Base-by-base conservation (phyloP, 192 early-diverging fungal species). In the Coemansia sp. region DNA sequence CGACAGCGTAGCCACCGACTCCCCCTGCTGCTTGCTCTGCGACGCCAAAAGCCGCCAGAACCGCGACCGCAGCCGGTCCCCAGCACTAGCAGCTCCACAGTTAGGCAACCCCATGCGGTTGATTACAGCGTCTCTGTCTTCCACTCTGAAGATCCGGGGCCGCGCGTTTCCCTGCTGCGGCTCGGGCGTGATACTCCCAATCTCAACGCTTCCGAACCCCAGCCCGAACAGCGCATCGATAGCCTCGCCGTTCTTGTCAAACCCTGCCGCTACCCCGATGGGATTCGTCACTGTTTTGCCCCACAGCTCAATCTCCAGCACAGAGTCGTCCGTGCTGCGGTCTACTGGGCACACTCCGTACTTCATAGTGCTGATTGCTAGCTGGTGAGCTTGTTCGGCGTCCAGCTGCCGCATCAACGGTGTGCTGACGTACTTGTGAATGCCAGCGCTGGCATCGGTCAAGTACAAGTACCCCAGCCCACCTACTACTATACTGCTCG, bases 51-150 rank as follows among this genome's bases (percentile, higher is more conserved):
- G 83, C n/a, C 86, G 79, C 83, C 89, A 85, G 71, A 93, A 83
- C 38, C 94, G 86, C 56, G 86, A 74, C 33, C 84, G 82, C n/a
- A 96, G 83, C 26, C 92, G 87, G 8, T 85, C 68, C 21, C 68
- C 83, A 24, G 89, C 89, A 13, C 48, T 74, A 13, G 70, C 81
- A 63, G 88, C 87, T 14, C 95, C 95, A 34, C 89, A 90, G 59
- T 89, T 91, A 79, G 94, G 94, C 83, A 95, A 87, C 8, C 95
- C 94, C 73, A 94, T 94, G 36, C 95, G 88, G 83, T 95, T 95
- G 65, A 95, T 92, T 35, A 92, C 86, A 20, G 93, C 89, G 14
- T 74, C 74, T 65, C 90, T 91, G 28, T 86, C 77, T 5, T 84
- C 77, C 5, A 95, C 77, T 9, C 93, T 87, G 85, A 96, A 96